Evolutionary conservation across 768 basidiomycete genomes (phyloP), one percentile per base, ranked within the genome.

Genomic region (Tulasnella sp.): DNA sequence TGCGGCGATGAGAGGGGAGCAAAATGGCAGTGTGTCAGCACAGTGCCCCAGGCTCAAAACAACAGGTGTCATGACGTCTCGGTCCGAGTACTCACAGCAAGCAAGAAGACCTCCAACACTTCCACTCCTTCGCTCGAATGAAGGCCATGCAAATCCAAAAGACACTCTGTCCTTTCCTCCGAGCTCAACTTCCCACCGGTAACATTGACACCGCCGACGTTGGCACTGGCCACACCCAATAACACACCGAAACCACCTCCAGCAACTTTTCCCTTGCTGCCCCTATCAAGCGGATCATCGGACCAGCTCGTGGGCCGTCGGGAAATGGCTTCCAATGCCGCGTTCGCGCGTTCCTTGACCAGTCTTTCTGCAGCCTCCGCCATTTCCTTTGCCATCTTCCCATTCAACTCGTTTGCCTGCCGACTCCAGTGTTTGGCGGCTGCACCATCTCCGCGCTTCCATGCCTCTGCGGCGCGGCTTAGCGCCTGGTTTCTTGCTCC

Each of bases 101-200:
- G 75, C 63, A 96, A 73, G 67, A 93, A 96, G 64, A 86, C 81
- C 64, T 93, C 91, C 57, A 94, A 66, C 29, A 96, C 85, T 61
- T 96, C 88, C 2, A 85, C 83, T 11, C 89, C 96, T 66, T 98
- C 96, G 61, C 84, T 86, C 6, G 91, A 80, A 71, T 99, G 96
- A 63, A 98, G 70, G 21, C 90, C 93, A 71, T 98, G 94, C 65
- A 96, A 68, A 72, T 97, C 94, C 36, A 98, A 70, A 71, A 90
- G 74, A 41, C 72, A 75, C 70, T 99, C 96, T 55, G 82, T 87
- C 65, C 96, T 78, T 72, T 99, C 96, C 58, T 93, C 90, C n/a
- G 80, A 71, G 12, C 75, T 84, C 63, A 81, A 63, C 62, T 77
- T 79, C 0, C 52, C 39, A 6, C 55, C 61, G 19, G 71, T 71